Evolutionary conservation across 495 filamentous ascomycete species (phyloP), one percentile per base, ranked within the genome.

Genomic region (Umbilicaria muhlenbergii): DNA sequence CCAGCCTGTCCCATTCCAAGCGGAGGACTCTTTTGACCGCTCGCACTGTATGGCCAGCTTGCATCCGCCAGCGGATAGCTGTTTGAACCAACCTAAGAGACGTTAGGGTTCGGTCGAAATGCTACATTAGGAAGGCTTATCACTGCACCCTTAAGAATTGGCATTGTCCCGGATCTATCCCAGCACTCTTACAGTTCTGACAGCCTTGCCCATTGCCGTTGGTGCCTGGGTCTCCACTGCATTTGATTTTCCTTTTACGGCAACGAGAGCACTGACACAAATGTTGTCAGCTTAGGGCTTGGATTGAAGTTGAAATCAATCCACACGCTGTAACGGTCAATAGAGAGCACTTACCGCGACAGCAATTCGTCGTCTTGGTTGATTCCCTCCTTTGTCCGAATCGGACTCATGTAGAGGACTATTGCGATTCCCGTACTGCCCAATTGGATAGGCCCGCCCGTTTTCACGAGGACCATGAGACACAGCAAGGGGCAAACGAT

Each of bases 171-270:
- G 55, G 37, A 14, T 79, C 71, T 32, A 69, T 68, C 28, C 80
- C 80, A 42, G 87, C 77, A 47, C 63, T 71, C 49, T 78, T 81
- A 66, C 91, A 98, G 60, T 87, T 93, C 13, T 71, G 62, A 56
- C 91, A 98, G 24, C 83, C 83, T 17, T 66, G 65, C 10, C 79
- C 82, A 55, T 83, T 71, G 19, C 24, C 8, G 24, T 10, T 28
- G 24, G 24, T 6, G 24, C 78, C 80, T 5, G 69, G 68, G 58
- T 95, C 88, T 31, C 89, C 91, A 47, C 83, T 94, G 65, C 91
- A 98, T 57, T 86, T 82, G 54, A 98, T 98, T 67, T 98, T 98
- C 41, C 91, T 73, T 59, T 87, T 87, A 39, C 91, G 78, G 57
- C 91, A 98, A 47, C 91, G 77, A 24, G 73, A 74, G 61, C 91